phyloP scores from a whole-genome alignment of 495 filamentous ascomycete species.

The Rusavskia elegans region DNA sequence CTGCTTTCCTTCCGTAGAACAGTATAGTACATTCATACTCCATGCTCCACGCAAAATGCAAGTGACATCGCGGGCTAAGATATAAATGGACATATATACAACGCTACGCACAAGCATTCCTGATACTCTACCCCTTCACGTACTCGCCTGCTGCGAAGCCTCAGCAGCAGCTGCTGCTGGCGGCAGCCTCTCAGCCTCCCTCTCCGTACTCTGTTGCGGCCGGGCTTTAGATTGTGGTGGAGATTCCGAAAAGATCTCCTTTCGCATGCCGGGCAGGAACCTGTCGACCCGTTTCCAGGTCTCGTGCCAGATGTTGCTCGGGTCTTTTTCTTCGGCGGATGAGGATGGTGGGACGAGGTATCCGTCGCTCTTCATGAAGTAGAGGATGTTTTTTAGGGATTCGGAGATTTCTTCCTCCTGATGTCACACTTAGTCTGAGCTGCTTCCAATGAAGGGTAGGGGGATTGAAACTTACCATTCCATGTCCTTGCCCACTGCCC shows the following conservation, averaged over 20 bases:
- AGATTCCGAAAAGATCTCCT: constrained; percentile 30
- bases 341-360: constrained; percentile 59
- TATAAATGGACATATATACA: too few relatives aligned
- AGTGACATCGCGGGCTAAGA: too few relatives aligned
- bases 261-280: constrained; percentile 65
- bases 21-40: background rate
- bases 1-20: background rate
- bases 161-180: background rate
- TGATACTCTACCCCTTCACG: background rate
- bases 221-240: background rate
- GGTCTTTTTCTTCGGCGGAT: constrained; percentile 24
- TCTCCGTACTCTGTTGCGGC: background rate
- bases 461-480: background rate
- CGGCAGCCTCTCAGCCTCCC: background rate
- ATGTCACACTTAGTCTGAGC: too few relatives aligned
- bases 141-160: background rate
- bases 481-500: constrained; percentile 83
- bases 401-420: constrained; percentile 93
- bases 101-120: background rate
- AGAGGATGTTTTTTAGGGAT: constrained; percentile 85
- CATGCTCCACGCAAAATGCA: too few relatives aligned
- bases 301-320: constrained; percentile 34
- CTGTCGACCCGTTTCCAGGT: constrained; percentile 83
- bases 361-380: constrained; percentile 87
- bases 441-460: background rate